A percentile compares a stretch with the other conserved stretches of the same genome.
Conservation (phyloP, 176 grass and related monocot species). For the Rhynchospora pubera region DNA sequence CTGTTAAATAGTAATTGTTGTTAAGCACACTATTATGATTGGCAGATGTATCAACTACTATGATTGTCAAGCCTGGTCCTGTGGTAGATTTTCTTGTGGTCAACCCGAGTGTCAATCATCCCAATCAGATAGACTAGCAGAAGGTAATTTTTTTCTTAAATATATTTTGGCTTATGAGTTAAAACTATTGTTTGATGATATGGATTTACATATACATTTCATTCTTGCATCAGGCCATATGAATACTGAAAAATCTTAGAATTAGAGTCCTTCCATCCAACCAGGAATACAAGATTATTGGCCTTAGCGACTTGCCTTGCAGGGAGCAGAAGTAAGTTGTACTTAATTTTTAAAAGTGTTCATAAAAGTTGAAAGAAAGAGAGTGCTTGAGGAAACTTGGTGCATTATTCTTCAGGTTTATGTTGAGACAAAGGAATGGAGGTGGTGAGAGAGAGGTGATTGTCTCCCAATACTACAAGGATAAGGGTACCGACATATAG, state of each 20-base stretch:
- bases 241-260: conserved; percentile 55
- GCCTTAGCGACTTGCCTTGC: conserved; percentile 56
- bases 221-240: conserved; percentile 41
- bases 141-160: conserved; percentile 33
- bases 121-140: conserved; percentile 46
- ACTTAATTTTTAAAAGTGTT: not conserved
- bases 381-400: not conserved
- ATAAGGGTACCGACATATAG: conserved; percentile 49
- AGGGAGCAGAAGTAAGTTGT: conserved; percentile 29
- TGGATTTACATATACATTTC: not conserved
- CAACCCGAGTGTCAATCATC: conserved; percentile 54
- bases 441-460: conserved; percentile 37
- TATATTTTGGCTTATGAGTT: not conserved
- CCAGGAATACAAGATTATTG: conserved; percentile 61
- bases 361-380: not conserved
- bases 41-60: conserved; percentile 82
- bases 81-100: conserved; percentile 66
- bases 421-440: conserved; percentile 41
- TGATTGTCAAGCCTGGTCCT: conserved; percentile 79
- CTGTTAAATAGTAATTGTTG: too few species aligned
- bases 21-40: too few species aligned
- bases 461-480: conserved; percentile 63
- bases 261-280: conserved; percentile 44
- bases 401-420: conserved; percentile 33
- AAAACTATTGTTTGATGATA: not conserved